Percentiles rank a stretch among this genome's conserved stretches.
phyloP scores from a whole-genome alignment of 176 grass and related monocot species.

The Carex pumila region DNA sequence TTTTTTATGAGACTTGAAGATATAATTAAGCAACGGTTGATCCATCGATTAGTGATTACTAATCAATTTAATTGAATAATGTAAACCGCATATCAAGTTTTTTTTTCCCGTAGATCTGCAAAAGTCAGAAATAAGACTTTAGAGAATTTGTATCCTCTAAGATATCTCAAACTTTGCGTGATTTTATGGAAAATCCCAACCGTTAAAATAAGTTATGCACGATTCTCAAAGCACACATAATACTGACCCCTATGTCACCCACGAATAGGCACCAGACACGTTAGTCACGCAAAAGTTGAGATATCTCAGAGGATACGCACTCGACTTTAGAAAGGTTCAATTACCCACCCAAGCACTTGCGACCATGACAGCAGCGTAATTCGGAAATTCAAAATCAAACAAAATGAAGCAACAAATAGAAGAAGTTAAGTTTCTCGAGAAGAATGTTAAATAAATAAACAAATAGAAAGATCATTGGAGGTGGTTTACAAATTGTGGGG shows the following conservation, averaged over 20 bases:
- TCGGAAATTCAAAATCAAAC: slow-evolving; percentile 4
- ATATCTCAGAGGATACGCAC: too few species aligned
- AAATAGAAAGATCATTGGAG: background rate
- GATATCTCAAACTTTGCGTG: too few species aligned
- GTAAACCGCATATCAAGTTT: background rate
- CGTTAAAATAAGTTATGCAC: too few species aligned
- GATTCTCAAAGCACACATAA: too few species aligned
- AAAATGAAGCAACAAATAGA: slow-evolving; percentile 5
- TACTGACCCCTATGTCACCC: too few species aligned
- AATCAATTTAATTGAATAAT: background rate
- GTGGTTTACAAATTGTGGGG: background rate
- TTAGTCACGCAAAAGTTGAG: too few species aligned
- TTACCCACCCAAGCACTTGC: background rate
- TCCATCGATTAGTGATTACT: background rate
- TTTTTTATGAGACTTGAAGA: background rate
- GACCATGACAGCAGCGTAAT: background rate
- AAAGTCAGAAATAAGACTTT: too few species aligned
- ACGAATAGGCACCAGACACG: too few species aligned
- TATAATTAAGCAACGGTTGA: background rate
- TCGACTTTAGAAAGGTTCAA: background rate
- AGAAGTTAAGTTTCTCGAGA: slow-evolving; percentile 5
- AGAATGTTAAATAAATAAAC: background rate
- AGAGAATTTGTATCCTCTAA: too few species aligned
- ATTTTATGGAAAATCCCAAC: too few species aligned
- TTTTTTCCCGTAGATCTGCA: background rate